Evolutionary conservation across 1,139 yeast genomes (phyloP).

Genomic region (Geotrichum carabidarum): DNA sequence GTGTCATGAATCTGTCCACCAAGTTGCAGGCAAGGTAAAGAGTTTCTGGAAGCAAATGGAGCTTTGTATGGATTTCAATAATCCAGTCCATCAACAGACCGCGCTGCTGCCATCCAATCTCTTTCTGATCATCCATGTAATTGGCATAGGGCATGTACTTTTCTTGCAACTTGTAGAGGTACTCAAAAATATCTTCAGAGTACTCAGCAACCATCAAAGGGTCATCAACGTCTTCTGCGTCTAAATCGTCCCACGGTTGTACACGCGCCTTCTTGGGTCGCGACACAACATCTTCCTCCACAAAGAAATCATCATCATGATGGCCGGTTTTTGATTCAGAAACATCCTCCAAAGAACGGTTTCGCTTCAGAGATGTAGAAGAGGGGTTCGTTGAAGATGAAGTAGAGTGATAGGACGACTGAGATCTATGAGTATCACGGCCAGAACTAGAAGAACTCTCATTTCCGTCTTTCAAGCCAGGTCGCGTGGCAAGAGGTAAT

Average conservation of each 20-base stretch:
- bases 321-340: not conserved
- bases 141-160: conserved; percentile 74
- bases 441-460: not conserved
- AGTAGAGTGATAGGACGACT: not conserved
- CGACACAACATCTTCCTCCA: not conserved
- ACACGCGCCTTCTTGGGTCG: conserved; percentile 10
- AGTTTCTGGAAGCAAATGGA: conserved; percentile 85
- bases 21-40: conserved; percentile 80
- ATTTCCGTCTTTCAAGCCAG: not conserved
- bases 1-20: conserved; percentile 84
- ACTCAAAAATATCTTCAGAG: conserved; percentile 78
- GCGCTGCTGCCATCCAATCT: conserved; percentile 77
- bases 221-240: conserved; percentile 85
- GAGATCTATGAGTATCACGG: not conserved
- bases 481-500: not conserved
- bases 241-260: conserved; percentile 74
- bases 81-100: conserved; percentile 92
- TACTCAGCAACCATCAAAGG: conserved; percentile 95
- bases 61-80: conserved; percentile 84
- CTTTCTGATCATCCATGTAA: conserved; percentile 68
- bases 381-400: not conserved
- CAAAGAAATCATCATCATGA: conserved; percentile 2
- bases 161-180: conserved; percentile 67
- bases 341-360: not conserved
- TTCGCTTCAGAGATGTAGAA: not conserved